Evolutionary conservation across 805 yeast genomes (phyloP), one percentile per base, ranked within the genome.

Genomic region (Yarrowia sp.): DNA sequence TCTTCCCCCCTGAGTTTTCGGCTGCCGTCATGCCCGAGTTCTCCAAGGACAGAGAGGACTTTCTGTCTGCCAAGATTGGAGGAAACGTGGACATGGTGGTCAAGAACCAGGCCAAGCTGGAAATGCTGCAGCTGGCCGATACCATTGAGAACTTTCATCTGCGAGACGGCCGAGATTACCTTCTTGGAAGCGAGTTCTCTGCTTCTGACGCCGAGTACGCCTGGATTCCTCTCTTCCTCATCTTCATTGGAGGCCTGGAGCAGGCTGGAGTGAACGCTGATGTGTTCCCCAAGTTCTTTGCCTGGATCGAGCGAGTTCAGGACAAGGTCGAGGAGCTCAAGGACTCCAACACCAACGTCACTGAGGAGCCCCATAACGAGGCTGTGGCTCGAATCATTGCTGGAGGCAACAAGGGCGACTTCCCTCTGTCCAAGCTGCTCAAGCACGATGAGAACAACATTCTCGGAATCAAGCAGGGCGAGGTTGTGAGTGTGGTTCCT

Each of bases 281-380:
- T n/a, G 43, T 10, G 4, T 58, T 43, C 51, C 64, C 64, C 42
- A 58, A 58, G 64, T 58, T 58, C 41, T 43, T 58, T 18, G 64
- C 64, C 13, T 58, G 64, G 64, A 42, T 58, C 42, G 51, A 58
- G 14, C 51, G 64, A 22, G 33, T 43, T 10, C 51, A 58, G n/a
- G 42, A 33, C 35, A 35, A 33, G 42, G 22, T 8, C 18, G 64
- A 58, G 64, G 64, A 58, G 8, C 51, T 58, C 31, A 15, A 32
- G 33, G 42, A 43, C 15, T 36, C 50, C 22, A 58, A 44, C 35
- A 31, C 51, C 28, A 58, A 58, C 32, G 41, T 58, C 35, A 33
- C 64, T 32, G 64, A 58, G 17, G 64, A 33, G 33, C 15, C 4
- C 35, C 51, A 36, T 18, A 58, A 43, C 43, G 42, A 58, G 35